Conservation (phyloP, 805 yeast genomes). For the Sporopachydermia lactativora region DNA sequence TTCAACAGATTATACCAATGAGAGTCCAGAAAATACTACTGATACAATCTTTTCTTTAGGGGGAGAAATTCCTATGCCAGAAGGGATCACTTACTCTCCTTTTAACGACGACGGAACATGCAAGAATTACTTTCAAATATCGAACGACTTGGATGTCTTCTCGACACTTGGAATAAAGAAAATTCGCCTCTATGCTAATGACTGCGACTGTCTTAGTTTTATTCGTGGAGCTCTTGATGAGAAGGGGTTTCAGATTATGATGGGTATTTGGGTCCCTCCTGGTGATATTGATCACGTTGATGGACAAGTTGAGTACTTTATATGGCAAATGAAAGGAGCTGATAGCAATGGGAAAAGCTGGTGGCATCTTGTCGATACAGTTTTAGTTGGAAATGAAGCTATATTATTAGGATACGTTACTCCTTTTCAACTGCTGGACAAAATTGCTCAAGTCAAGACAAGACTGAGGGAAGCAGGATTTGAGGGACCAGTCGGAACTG, state of each 20-base stretch:
- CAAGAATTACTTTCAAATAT: conserved; percentile 36
- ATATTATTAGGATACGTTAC: conserved; percentile 40
- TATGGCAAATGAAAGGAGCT: conserved; percentile 24
- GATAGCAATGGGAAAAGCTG: conserved; percentile 19
- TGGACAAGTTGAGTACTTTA: conserved; percentile 32
- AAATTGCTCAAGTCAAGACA: conserved; percentile 47
- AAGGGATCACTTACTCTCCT: conserved; percentile 40
- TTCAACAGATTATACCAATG: too few relatives aligned
- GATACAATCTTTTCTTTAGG: too few relatives aligned
- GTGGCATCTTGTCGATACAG: conserved; percentile 52
- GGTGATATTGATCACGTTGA: conserved; percentile 53
- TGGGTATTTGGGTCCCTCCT: conserved; percentile 55
- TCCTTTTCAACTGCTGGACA: conserved; percentile 37
- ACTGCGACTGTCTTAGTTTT: conserved; percentile 40
- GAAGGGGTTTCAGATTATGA: conserved; percentile 35
- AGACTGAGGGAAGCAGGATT: conserved; percentile 45
- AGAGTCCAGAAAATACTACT: too few relatives aligned
- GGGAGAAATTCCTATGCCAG: neutral
- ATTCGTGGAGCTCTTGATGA: conserved; percentile 36
- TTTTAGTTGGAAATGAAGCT: conserved; percentile 74
- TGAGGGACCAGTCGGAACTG: conserved; percentile 53
- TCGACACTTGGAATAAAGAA: conserved; percentile 38
- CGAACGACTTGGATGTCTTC: conserved; percentile 38
- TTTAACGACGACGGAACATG: conserved; percentile 48
- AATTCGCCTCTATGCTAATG: conserved; percentile 63